A percentile compares a stretch with the other conserved stretches of the same genome.
These are phyloP conservation scores for Paecilomyces niveus DNA, from an alignment of 2,329 filamentous ascomycete species.

Conservation along the genomic window DNA sequence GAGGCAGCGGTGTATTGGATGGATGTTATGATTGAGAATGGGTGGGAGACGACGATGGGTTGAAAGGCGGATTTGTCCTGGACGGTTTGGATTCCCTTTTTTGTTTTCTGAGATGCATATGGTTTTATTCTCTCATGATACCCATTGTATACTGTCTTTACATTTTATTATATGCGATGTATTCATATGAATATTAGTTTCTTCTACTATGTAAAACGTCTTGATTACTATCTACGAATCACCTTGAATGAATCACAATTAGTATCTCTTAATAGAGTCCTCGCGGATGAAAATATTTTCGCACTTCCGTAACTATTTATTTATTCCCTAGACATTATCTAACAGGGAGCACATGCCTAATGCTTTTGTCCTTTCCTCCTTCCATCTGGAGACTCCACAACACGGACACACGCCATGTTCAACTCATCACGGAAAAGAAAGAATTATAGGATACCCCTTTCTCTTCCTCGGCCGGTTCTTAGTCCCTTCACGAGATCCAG, in stretches of 20 bases:
- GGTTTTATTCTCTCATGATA: background rate
- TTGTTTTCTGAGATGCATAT: background rate
- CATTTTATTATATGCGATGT: background rate
- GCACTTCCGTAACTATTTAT: background rate
- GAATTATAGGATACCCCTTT: background rate
- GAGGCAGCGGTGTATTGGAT: conserved; percentile 46
- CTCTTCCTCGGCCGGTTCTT: too few species aligned
- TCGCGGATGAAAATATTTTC: background rate
- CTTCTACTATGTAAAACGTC: background rate
- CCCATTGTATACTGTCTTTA: background rate
- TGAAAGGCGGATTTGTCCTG: conserved; percentile 15
- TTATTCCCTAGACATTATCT: background rate
- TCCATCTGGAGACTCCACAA: background rate
- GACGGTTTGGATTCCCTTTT: too few species aligned
- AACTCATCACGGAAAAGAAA: background rate
- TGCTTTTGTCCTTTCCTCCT: background rate
- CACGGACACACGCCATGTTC: too few species aligned
- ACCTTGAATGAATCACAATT: too few species aligned
- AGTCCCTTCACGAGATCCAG: too few species aligned
- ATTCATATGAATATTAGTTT: background rate
- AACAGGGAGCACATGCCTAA: background rate
- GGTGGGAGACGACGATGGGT: conserved; percentile 51
- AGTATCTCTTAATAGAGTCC: background rate
- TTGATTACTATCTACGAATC: background rate
- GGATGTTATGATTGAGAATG: conserved; percentile 51